Evolutionary conservation across 805 yeast genomes (phyloP).

Genomic region (Starmerella bacillaris): DNA sequence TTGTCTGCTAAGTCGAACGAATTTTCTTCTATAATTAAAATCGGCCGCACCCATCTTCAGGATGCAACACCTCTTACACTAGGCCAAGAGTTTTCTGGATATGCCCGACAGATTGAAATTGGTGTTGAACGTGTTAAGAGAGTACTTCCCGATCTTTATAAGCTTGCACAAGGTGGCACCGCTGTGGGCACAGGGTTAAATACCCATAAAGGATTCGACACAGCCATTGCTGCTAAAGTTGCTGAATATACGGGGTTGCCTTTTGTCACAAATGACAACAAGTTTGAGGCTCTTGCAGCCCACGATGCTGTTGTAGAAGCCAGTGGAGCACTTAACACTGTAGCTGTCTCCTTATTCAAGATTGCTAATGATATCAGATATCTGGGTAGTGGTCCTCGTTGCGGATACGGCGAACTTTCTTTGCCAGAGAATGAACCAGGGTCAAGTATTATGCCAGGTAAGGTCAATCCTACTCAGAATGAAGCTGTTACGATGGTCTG

Average conservation of each 20-base stretch:
- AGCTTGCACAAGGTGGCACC: constrained; percentile 96
- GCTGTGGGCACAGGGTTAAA: constrained; percentile 98
- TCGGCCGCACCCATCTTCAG: constrained; percentile 97
- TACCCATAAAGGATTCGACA: constrained; percentile 81
- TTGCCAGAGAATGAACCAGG: constrained; percentile 99
- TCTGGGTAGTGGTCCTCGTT: constrained; percentile 97
- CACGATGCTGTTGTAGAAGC: constrained; percentile 98
- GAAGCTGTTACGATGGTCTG: constrained; percentile 98
- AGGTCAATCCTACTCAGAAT: constrained; percentile 97
- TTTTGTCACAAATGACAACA: constrained; percentile 92
- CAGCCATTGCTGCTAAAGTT: constrained; percentile 70
- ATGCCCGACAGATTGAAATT: constrained; percentile 78
- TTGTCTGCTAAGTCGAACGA: constrained; percentile 61
- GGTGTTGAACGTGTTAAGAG: constrained; percentile 77
- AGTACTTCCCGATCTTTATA: constrained; percentile 55
- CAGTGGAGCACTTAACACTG: constrained; percentile 89
- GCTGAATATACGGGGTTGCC: constrained; percentile 71
- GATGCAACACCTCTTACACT: constrained; percentile 96
- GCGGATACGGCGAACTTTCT: constrained; percentile 92
- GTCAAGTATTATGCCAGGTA: constrained; percentile 98
- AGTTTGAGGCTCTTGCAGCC: constrained; percentile 97
- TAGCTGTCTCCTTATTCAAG: constrained; percentile 84
- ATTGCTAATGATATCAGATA: constrained; percentile 96
- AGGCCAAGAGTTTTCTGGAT: constrained; percentile 96
- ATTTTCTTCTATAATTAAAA: constrained; percentile 79